A percentile compares a stretch with the other conserved stretches of the same genome.
Evolutionary conservation across 1,284 basidiomycete genomes (phyloP).

Genomic region (Nidula niveotomentosa): DNA sequence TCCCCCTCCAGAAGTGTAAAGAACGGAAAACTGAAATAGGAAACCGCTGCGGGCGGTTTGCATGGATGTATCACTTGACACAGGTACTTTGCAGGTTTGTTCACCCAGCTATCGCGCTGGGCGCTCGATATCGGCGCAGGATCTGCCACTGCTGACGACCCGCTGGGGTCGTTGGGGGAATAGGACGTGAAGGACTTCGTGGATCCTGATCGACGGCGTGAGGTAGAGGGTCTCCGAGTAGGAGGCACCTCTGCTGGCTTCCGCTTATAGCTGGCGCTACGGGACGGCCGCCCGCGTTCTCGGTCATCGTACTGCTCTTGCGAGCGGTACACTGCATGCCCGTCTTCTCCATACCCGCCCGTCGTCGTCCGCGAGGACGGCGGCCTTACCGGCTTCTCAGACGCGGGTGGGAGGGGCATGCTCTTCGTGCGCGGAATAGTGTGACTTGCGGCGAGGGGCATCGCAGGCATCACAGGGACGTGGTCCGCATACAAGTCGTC

Average conservation of each 20-base stretch:
- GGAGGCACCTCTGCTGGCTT: neutral
- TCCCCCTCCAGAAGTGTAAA: conserved; percentile 62
- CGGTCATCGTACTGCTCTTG: conserved; percentile 8
- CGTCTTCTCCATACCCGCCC: neutral
- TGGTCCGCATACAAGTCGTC: conserved; percentile 16
- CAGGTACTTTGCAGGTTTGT: conserved; percentile 53
- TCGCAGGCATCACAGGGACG: conserved; percentile 9
- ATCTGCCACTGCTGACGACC: conserved; percentile 10
- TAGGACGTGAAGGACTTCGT: conserved; percentile 28
- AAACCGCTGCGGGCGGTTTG: conserved; percentile 56
- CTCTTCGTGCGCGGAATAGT: conserved; percentile 40
- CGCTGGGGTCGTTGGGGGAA: conserved; percentile 16
- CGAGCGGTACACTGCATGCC: neutral
- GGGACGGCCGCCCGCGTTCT: conserved; percentile 34
- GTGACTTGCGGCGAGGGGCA: conserved; percentile 1
- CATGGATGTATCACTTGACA: conserved; percentile 69
- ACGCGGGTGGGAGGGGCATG: conserved; percentile 29
- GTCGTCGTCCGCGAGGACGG: conserved; percentile 11
- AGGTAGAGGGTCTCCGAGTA: conserved; percentile 14
- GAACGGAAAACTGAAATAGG: conserved; percentile 75
- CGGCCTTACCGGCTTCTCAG: conserved; percentile 9
- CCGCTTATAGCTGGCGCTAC: conserved; percentile 34
- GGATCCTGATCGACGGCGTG: conserved; percentile 27
- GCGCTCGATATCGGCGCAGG: conserved; percentile 21
- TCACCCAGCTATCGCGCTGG: conserved; percentile 39